Evolutionary conservation across 2,329 filamentous ascomycete species (phyloP), one percentile per base, ranked within the genome.

Genomic region (Chaetomiaceae sp.): DNA sequence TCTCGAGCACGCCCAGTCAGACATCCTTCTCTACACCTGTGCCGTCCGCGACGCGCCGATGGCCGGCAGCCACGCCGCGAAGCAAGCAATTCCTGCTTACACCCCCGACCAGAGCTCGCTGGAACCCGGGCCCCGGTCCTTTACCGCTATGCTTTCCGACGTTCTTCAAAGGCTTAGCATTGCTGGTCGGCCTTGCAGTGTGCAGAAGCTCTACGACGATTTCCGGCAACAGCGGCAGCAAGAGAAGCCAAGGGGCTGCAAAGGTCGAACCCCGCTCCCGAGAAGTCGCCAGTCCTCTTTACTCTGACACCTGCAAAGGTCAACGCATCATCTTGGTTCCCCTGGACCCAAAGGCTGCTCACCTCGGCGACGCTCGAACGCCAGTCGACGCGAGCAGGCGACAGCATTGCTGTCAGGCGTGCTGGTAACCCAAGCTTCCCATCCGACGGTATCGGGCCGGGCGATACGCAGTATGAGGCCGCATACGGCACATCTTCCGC

Each of bases 21-120:
- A 86, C 64, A 80, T 85, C 33, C 72, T 86, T 14, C 69, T 86
- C 5, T 68, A 86, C 65, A 80, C 79, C 17, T 84, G 81, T 62
- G 75, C 78, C 11, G 65, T 77, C n/a, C 73, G 75, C 27, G 78
- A 84, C 56, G 70, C 72, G 11, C 69, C 76, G 1, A 67, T 74
- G 47, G 70, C 75, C 4, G 77, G 78, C 22, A 78, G 75, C 54
- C 75, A 79, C 61, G 81, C 80, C 25, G 68, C 77, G 19, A 86
- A 85, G 66, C 82, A 86, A 65, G 76, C 77, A 40, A 83, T 86
- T 59, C 81, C 82, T 6, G 80, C 82, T n/a, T 79, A 73, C 61
- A 74, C 72, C 1, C 72, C 76, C 6, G 81, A 83, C n/a, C 75
- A 77, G 51, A 71, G 68, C 47, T 63, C 66, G 11, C 68, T 71